These are phyloP conservation scores for Massariosphaeria phaeospora DNA, from an alignment of 495 filamentous ascomycete genomes.

Conservation along the genomic window DNA sequence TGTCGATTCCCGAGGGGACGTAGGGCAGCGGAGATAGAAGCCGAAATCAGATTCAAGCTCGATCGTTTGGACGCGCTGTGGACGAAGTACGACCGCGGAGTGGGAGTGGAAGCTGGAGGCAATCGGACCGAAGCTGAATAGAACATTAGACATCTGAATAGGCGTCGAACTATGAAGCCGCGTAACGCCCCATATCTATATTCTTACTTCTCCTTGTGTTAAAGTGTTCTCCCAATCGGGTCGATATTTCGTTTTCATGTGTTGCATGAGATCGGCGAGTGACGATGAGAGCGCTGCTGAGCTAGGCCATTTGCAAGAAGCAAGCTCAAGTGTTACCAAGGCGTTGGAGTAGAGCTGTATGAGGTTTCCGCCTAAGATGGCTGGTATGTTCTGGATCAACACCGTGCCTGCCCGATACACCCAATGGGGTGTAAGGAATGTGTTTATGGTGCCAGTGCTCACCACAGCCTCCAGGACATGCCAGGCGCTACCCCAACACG, in stretches of 20 bases:
- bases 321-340: conserved; percentile 11
- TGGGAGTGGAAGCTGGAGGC: no score
- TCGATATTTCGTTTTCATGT: conserved; percentile 10
- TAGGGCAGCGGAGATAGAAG: no score
- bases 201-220: not conserved
- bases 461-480: conserved; percentile 25
- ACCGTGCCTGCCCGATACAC: conserved; percentile 15
- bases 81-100: no score
- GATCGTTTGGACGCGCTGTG: no score
- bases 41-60: no score
- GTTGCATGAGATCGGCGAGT: conserved; percentile 8
- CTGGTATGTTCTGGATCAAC: conserved; percentile 9
- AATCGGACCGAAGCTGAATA: no score
- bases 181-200: not conserved
- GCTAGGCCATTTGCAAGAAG: conserved; percentile 15
- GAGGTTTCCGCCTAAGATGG: conserved; percentile 5
- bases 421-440: conserved; percentile 23
- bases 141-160: no score
- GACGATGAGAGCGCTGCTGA: not conserved
- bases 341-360: conserved; percentile 24
- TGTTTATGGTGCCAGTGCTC: conserved; percentile 5
- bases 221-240: conserved; percentile 10
- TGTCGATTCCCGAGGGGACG: no score
- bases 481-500: conserved; percentile 26
- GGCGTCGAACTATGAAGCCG: no score